Base-by-base conservation (phyloP, 108 stramenopile species). In the Conticribra guillardii region DNA sequence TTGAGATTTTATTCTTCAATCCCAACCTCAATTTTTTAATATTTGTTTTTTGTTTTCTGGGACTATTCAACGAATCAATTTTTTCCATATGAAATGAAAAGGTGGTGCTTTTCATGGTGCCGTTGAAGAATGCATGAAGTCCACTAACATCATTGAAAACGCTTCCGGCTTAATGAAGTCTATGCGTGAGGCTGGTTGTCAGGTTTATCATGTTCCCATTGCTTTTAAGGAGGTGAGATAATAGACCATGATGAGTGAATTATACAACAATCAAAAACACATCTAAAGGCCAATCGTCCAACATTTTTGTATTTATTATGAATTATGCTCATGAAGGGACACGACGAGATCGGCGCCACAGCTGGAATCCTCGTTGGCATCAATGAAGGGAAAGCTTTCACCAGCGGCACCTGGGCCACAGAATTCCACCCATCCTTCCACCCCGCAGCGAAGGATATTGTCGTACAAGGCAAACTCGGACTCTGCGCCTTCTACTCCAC, bases 381-480 rank as follows among this genome's bases (percentile, higher is more conserved):
- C 58, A 87, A 87, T 44, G 83, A 79, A 50, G 91, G 88, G 17
- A 54, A 45, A 2, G 69, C 85, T 51, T 92, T 92, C 74, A 69
- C 62, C 18, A 61, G 33, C 24, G 86, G 81, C 3, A 68, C 72
- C 45, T 89, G 88, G 91, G 82, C 76, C n/a, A 22, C 80, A 41
- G 85, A 81, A 31, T 73, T 87, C 54, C 79, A 74, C 34, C 74
- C 68, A 30, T 4, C 61, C 50, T 88, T 92, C 87, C 84, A 47
- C 31, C 91, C 91, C 28, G 27, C 3, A 28, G 22, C 54, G 4
- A 34, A n/a, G 0, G 79, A 80, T 31, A 29, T 88, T 19, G 54
- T 89, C 26, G 85, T 86, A 31, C 81, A 85, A 72, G 91, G 89
- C 8, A 93, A 93, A 60, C 60, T 73, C 54, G 91, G 91, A 14